These are phyloP conservation scores for Naganishia friedmannii DNA, from an alignment of 768 basidiomycete species.

Conservation along the genomic window DNA sequence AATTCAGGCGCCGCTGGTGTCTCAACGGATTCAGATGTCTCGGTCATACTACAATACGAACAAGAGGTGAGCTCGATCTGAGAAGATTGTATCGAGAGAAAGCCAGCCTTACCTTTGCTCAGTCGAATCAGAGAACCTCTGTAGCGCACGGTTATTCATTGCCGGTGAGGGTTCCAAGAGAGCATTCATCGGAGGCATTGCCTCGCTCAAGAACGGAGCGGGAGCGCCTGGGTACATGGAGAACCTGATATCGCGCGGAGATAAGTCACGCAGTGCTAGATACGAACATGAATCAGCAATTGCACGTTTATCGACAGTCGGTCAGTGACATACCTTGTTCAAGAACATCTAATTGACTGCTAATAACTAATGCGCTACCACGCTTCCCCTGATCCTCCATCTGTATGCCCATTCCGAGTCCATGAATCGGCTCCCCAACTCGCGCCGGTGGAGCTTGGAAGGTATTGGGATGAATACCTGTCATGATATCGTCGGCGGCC, in stretches of 20 bases:
- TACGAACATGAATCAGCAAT: constrained; percentile 7
- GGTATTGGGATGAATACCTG: background rate
- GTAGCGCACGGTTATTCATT: constrained; percentile 1
- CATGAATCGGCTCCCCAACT: constrained; percentile 24
- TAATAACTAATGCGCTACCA: constrained; percentile 49
- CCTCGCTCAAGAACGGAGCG: background rate
- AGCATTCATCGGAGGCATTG: constrained; percentile 20
- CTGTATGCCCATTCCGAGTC: constrained; percentile 31
- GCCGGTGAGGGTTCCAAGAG: constrained; percentile 25
- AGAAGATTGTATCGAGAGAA: background rate
- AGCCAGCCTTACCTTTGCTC: constrained; percentile 2
- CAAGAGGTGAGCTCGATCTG: background rate
- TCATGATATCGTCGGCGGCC: background rate
- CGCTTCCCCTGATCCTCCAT: constrained; percentile 42
- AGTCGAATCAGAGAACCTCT: constrained; percentile 19
- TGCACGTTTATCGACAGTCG: background rate
- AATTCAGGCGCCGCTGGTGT: background rate
- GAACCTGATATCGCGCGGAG: constrained; percentile 48
- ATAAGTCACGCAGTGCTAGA: constrained; percentile 47
- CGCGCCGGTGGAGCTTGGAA: background rate
- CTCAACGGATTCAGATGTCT: background rate
- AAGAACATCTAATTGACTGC: constrained; percentile 47
- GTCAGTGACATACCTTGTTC: constrained; percentile 44
- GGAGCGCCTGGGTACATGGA: constrained; percentile 35
- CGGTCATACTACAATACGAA: background rate